Base-by-base conservation (phyloP, 2,329 filamentous ascomycete species). In the Emmonsiellopsis sp. region DNA sequence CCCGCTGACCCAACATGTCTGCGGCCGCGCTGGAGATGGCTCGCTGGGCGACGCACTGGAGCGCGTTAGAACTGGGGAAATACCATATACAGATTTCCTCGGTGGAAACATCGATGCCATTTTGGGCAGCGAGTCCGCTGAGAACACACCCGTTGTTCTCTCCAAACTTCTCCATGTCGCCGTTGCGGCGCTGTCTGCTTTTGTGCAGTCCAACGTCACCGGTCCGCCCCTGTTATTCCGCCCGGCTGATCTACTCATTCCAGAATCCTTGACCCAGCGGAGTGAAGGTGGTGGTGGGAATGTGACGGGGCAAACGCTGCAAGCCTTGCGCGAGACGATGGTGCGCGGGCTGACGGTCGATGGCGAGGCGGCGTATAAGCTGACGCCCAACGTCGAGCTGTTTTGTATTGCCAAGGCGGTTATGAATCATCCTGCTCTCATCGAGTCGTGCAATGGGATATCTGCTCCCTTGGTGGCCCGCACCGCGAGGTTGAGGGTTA, bases 151-250 rank as follows among this genome's bases (percentile, higher is more conserved):
- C 9, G 5, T 8, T 39, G 33, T 42, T 52, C 63, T 68, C 49
- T 72, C 71, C 5, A 68, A 70, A 48, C 56, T 76, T 6, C 58
- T 82, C 52, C 72, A 81, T 44, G 73, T 86, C 36, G 87, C 83
- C 8, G 72, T 88, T 47, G 83, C 86, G 1, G 81, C 85, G 1
- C 76, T 95, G 9, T 80, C 88, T 63, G 81, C 85, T 9, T 96
- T 95, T 65, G 70, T 95, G 13, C 91, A 96, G 67, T 83, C 83
- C 1, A 95, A 89, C 65, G 87, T 94, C 52, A 95, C 91, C 3
- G 91, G 91, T 0, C 91, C 91, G 1, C 85, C 89, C 0, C 74
- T 95, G n/a, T 71, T 75, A 0, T 85, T 83, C 63, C 69, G 70
- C 27, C 70, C 78, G 2, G 71, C 77, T 3, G 69, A 77, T 10